A percentile compares a stretch with the other conserved stretches of the same genome.
Conservation (phyloP, 371 early-diverging fungal genomes). For the Zancudomyces culisetae region DNA sequence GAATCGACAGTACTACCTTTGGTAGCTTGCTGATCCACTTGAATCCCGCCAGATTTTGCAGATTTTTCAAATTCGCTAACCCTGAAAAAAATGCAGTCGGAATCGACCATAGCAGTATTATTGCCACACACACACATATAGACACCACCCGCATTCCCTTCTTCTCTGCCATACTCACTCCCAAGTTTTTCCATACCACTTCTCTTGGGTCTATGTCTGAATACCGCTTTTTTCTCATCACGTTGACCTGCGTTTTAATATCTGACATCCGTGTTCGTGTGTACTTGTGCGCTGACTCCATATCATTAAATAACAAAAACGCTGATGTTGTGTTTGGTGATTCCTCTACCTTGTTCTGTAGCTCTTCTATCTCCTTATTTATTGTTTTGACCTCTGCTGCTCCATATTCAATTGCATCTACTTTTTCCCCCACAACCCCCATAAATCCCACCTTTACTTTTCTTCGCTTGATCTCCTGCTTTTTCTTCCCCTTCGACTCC, state of each 20-base stretch:
- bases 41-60: slow-evolving; percentile 29
- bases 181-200: slow-evolving; percentile 68
- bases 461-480: not conserved
- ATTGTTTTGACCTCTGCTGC: slow-evolving; percentile 29
- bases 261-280: slow-evolving; percentile 43
- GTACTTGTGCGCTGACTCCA: slow-evolving; percentile 64
- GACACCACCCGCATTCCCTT: slow-evolving; percentile 35
- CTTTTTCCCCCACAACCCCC: slow-evolving; percentile 23
- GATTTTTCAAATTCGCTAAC: slow-evolving; percentile 37
- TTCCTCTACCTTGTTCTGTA: not conserved
- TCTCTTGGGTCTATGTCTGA: slow-evolving; percentile 50
- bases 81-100: slow-evolving; percentile 39
- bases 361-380: slow-evolving; percentile 31
- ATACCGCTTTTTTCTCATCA: slow-evolving; percentile 22
- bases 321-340: slow-evolving; percentile 32
- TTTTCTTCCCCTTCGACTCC: not conserved
- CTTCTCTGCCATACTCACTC: slow-evolving; percentile 31
- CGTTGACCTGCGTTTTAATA: slow-evolving; percentile 25
- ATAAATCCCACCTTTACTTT: not conserved
- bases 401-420: slow-evolving; percentile 42
- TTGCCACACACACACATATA: slow-evolving; percentile 27
- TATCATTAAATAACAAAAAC: slow-evolving; percentile 62
- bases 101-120: slow-evolving; percentile 53
- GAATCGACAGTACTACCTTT: slow-evolving; percentile 30
- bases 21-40: slow-evolving; percentile 14